Evolutionary conservation across 1,284 basidiomycete species (phyloP).

Genomic region (Cystobasidium pallidum): DNA sequence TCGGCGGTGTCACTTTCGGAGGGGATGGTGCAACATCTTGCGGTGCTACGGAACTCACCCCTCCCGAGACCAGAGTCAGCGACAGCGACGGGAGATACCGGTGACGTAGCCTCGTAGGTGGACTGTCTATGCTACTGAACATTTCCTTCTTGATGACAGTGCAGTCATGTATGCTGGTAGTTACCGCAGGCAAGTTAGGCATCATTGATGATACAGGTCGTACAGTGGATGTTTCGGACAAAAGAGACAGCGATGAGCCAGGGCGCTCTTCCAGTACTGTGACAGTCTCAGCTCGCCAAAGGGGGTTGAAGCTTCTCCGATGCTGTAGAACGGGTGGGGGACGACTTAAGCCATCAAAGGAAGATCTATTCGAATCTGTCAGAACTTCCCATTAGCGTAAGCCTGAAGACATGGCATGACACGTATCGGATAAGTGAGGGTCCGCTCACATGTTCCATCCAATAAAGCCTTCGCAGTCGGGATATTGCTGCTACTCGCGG

Average conservation of each 20-base stretch:
- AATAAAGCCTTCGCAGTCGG: conserved; percentile 23
- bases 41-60: not conserved
- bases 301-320: conserved; percentile 32
- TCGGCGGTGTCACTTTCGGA: conserved; percentile 3
- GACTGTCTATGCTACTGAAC: not conserved
- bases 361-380: not conserved
- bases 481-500: conserved; percentile 31
- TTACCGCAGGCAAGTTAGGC: not conserved
- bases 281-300: not conserved
- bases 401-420: too few relatives aligned
- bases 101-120: conserved; percentile 23
- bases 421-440: too few relatives aligned
- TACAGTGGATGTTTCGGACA: conserved; percentile 42
- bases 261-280: conserved; percentile 32
- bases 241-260: conserved; percentile 29
- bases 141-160: not conserved
- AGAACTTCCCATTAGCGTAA: too few relatives aligned
- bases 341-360: conserved; percentile 2
- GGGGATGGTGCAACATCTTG: not conserved
- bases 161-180: not conserved
- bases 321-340: conserved; percentile 11
- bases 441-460: not conserved
- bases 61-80: conserved; percentile 8
- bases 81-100: conserved; percentile 19
- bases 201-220: conserved; percentile 28